Evolutionary conservation across 2,329 filamentous ascomycete genomes (phyloP).

Genomic region (Trichoderma sp.): DNA sequence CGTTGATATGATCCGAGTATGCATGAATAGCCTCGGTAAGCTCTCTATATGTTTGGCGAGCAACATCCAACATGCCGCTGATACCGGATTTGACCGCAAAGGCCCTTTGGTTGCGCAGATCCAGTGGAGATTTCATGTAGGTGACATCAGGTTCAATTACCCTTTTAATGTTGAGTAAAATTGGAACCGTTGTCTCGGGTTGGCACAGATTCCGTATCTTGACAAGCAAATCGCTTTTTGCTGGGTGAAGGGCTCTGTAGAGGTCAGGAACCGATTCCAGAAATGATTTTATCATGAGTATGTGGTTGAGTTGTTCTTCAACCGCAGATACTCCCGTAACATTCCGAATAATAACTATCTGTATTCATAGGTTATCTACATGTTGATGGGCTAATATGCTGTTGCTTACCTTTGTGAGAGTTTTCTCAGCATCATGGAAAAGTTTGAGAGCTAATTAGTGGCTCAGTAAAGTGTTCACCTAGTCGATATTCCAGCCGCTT

Average conservation of each 20-base stretch:
- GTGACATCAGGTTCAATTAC: conserved; percentile 78
- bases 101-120: conserved; percentile 82
- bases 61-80: conserved; percentile 83
- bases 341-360: conserved; percentile 75
- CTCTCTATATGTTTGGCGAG: conserved; percentile 86
- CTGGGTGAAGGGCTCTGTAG: conserved; percentile 63
- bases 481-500: neutral
- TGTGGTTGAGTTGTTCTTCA: conserved; percentile 80
- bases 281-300: conserved; percentile 84
- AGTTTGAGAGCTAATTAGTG: conserved; percentile 58
- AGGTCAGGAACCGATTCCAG: conserved; percentile 65
- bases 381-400: neutral
- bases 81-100: conserved; percentile 87
- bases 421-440: conserved; percentile 75
- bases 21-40: conserved; percentile 73
- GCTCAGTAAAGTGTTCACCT: neutral
- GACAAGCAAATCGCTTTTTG: conserved; percentile 60
- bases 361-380: neutral
- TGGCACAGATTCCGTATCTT: conserved; percentile 69
- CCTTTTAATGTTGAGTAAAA: conserved; percentile 62
- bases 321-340: conserved; percentile 64
- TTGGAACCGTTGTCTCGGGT: conserved; percentile 56
- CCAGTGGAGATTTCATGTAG: conserved; percentile 75
- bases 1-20: conserved; percentile 64
- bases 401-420: conserved; percentile 67